Conservation (phyloP, 2,329 filamentous ascomycete genomes). For the Ophiognomonia clavigignenti-juglandacearum region DNA sequence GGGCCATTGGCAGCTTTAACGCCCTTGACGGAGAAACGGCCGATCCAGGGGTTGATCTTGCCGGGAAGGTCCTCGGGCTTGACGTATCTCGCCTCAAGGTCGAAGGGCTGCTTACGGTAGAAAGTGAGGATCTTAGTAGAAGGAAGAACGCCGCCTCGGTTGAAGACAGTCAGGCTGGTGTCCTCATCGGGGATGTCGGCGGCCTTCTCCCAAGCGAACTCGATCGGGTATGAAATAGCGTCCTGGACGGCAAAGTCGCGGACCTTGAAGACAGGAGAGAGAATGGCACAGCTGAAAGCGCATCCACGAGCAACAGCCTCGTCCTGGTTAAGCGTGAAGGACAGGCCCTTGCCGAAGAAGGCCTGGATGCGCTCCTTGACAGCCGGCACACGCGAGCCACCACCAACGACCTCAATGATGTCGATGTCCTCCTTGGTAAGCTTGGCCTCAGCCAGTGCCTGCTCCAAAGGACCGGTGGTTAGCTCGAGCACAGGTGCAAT, state of each 20-base stretch:
- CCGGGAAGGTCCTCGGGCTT: constrained; percentile 83
- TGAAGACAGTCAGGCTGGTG: constrained; percentile 94
- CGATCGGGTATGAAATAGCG: constrained; percentile 95
- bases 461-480: constrained; percentile 71
- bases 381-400: constrained; percentile 86
- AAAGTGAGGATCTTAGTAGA: constrained; percentile 99
- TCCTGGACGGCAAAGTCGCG: constrained; percentile 97
- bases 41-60: constrained; percentile 91
- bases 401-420: constrained; percentile 86
- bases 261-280: constrained; percentile 96
- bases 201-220: constrained; percentile 98
- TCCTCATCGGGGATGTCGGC: constrained; percentile 98
- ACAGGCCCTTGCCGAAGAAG: constrained; percentile 90
- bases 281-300: constrained; percentile 95
- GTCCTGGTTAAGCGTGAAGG: constrained; percentile 96
- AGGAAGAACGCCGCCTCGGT: constrained; percentile 92
- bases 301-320: constrained; percentile 94
- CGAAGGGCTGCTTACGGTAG: constrained; percentile 96
- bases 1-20: constrained; percentile 83
- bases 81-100: constrained; percentile 90
- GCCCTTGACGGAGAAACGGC: constrained; percentile 94
- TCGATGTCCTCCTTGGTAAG: constrained; percentile 91
- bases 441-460: constrained; percentile 91
- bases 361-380: constrained; percentile 85
- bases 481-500: constrained; percentile 78